phyloP scores from a whole-genome alignment of 306 rosid species.

The Mucuna pruriens region DNA sequence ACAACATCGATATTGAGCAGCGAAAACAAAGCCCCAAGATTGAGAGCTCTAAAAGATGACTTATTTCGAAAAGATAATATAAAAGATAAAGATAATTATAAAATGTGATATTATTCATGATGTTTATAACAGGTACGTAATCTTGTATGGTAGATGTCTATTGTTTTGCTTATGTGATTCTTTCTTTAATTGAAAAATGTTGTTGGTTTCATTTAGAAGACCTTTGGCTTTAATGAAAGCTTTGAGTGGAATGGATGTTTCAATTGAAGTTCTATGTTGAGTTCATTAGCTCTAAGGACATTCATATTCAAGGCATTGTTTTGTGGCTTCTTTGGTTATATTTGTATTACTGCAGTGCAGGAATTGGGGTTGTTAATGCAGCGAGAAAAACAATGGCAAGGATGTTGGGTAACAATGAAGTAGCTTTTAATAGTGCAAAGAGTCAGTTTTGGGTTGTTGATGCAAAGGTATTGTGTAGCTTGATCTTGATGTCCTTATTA shows the following conservation, averaged over 20 bases:
- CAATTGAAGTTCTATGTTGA: conserved; percentile 20
- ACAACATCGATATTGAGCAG: no score
- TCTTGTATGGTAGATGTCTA: conserved; percentile 7
- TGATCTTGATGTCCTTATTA: conserved; percentile 30
- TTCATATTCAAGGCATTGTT: conserved; percentile 26
- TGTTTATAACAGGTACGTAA: no score
- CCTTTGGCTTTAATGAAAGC: conserved; percentile 20
- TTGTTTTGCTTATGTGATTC: neutral
- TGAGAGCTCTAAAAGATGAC: no score
- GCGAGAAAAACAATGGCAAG: conserved; percentile 99
- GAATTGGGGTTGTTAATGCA: conserved; percentile 91
- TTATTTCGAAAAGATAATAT: no score
- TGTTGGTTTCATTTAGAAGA: conserved; percentile 19
- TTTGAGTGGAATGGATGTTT: conserved; percentile 18
- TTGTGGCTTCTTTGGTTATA: conserved; percentile 37
- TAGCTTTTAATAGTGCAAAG: conserved; percentile 83
- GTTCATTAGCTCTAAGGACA: conserved; percentile 15
- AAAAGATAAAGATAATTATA: no score
- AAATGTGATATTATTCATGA: no score
- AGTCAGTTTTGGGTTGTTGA: conserved; percentile 99
- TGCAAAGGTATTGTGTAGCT: conserved; percentile 64
- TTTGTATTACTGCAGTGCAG: conserved; percentile 80
- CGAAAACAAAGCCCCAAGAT: no score
- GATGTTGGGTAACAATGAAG: conserved; percentile 92
- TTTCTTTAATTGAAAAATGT: neutral